Conservation (phyloP, 352 stramenopile genomes). For the Globisporangium cystogenes region DNA sequence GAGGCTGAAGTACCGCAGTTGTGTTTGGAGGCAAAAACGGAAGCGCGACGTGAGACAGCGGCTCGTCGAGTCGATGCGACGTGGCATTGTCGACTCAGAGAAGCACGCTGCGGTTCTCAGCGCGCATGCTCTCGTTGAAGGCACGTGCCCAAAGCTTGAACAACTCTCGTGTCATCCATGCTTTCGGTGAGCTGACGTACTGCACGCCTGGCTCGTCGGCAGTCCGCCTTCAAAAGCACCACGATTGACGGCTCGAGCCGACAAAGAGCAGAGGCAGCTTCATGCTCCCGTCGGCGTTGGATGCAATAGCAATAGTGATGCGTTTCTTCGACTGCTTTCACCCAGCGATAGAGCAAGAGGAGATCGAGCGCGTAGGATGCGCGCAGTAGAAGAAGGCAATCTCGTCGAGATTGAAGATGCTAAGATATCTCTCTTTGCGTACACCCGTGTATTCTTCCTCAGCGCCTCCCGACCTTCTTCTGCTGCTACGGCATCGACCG, state of each 20-base stretch:
- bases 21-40: not conserved
- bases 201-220: not conserved
- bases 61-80: not conserved
- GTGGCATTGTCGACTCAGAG: conserved; percentile 1
- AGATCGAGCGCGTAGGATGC: not conserved
- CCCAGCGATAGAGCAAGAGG: not conserved
- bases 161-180: conserved; percentile 5
- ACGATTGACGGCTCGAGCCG: not conserved
- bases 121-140: conserved; percentile 2
- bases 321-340: conserved; percentile 8
- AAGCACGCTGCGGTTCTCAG: not conserved
- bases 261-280: conserved; percentile 3
- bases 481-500: not conserved
- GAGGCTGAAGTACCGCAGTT: not conserved
- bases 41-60: not conserved
- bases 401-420: conserved; percentile 20
- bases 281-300: conserved; percentile 2
- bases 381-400: conserved; percentile 12
- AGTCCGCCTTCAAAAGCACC: not conserved
- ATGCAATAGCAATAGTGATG: conserved; percentile 2
- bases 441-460: not conserved
- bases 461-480: not conserved
- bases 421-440: conserved; percentile 9
- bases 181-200: not conserved
- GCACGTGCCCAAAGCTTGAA: not conserved